Conservation (phyloP, 2,329 filamentous ascomycete species). For the Phaeoacremonium minimum region DNA sequence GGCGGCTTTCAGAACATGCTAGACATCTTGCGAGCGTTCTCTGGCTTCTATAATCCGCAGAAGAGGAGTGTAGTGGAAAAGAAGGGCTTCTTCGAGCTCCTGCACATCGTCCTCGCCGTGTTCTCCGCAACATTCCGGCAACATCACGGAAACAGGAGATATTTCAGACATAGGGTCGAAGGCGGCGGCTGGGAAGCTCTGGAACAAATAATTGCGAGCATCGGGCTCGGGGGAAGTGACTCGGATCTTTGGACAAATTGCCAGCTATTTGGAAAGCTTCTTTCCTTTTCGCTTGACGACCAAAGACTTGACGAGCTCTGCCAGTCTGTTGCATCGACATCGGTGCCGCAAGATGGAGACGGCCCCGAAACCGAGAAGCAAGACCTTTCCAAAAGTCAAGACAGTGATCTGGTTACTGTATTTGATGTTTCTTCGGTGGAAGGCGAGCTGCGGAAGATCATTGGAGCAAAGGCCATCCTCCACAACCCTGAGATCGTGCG, state of each 20-base stretch:
- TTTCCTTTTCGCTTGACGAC: slow-evolving; percentile 78
- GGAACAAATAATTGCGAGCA: slow-evolving; percentile 66
- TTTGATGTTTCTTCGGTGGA: slow-evolving; percentile 22
- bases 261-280: slow-evolving; percentile 76
- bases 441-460: slow-evolving; percentile 38
- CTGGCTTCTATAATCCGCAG: slow-evolving; percentile 70
- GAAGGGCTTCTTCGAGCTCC: slow-evolving; percentile 59
- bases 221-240: slow-evolving; percentile 60
- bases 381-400: slow-evolving; percentile 1
- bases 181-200: slow-evolving; percentile 75
- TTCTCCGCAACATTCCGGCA: slow-evolving; percentile 71
- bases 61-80: slow-evolving; percentile 60
- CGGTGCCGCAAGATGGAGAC: slow-evolving; percentile 3
- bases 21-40: slow-evolving; percentile 63
- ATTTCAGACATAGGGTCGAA: slow-evolving; percentile 74
- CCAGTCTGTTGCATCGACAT: slow-evolving; percentile 34
- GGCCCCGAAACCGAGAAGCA: slow-evolving; percentile 2
- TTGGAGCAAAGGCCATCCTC: slow-evolving; percentile 47
- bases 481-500: slow-evolving; percentile 61
- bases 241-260: slow-evolving; percentile 64
- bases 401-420: slow-evolving; percentile 1
- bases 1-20: slow-evolving; percentile 74
- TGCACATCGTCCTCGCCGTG: slow-evolving; percentile 69
- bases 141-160: slow-evolving; percentile 82
- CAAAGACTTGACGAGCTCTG: slow-evolving; percentile 70